Conservation (phyloP, 768 basidiomycete genomes). For the Auricularia heimuer region DNA sequence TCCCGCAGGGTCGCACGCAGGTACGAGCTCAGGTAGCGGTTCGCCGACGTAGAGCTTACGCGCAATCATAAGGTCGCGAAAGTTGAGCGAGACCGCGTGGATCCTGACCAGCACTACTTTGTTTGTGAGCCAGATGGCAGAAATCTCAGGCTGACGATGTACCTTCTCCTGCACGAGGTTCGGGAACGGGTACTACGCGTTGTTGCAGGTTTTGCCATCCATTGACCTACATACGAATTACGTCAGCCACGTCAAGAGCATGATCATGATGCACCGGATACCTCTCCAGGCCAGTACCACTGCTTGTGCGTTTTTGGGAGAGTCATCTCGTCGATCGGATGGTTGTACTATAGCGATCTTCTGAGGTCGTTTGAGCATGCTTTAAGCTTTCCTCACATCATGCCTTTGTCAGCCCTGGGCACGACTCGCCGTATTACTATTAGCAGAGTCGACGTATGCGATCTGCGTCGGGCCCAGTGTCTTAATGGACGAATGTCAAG, state of each 20-base stretch:
- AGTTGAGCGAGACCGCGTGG: constrained; percentile 1
- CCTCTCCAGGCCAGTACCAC: background rate
- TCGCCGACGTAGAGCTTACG: background rate
- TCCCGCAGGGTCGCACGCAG: background rate
- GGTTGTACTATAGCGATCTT: too few relatives aligned
- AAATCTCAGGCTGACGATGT: background rate
- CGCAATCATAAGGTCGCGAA: background rate
- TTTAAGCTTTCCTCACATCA: too few relatives aligned
- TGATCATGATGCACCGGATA: background rate
- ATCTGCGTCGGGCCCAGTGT: too few relatives aligned
- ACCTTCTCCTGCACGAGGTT: background rate
- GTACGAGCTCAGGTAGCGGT: background rate
- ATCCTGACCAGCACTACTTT: background rate
- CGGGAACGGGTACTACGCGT: background rate
- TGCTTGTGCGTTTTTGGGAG: background rate
- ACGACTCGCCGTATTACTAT: too few relatives aligned
- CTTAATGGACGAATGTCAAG: too few relatives aligned
- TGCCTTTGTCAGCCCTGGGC: too few relatives aligned
- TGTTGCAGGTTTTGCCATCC: background rate
- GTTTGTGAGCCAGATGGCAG: too few relatives aligned
- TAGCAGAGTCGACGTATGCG: too few relatives aligned
- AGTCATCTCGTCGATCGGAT: too few relatives aligned
- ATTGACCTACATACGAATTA: background rate
- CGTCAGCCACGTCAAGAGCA: too few relatives aligned
- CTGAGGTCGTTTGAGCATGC: too few relatives aligned